Conservation (phyloP, 805 yeast genomes). For the Teunomyces stri region DNA sequence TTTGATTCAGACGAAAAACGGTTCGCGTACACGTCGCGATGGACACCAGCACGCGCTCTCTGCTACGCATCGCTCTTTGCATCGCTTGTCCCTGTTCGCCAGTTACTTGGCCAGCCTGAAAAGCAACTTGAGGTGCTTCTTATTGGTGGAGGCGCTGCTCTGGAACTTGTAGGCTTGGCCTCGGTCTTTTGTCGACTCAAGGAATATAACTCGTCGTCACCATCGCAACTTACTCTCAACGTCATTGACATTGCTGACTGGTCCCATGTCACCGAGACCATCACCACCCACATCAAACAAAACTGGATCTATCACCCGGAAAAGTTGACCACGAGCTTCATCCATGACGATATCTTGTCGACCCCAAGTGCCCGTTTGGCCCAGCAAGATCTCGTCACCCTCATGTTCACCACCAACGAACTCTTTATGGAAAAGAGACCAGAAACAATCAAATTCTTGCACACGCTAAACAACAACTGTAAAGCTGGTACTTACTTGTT, state of each 20-base stretch:
- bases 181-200: slow-evolving; percentile 51
- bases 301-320: slow-evolving; percentile 51
- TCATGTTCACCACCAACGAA: slow-evolving; percentile 85
- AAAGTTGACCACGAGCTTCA: slow-evolving; percentile 27
- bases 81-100: slow-evolving; percentile 42
- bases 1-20: slow-evolving; percentile 63
- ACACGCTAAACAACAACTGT: slow-evolving; percentile 51
- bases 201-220: slow-evolving; percentile 29
- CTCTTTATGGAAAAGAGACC: slow-evolving; percentile 67
- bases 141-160: slow-evolving; percentile 90
- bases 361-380: slow-evolving; percentile 9
- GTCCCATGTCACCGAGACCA: slow-evolving; percentile 49
- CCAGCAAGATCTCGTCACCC: slow-evolving; percentile 53
- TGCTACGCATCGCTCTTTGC: slow-evolving; percentile 69
- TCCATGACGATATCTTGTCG: slow-evolving; percentile 30
- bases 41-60: slow-evolving; percentile 83
- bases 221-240: slow-evolving; percentile 42
- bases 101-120: slow-evolving; percentile 32
- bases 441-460: slow-evolving; percentile 58
- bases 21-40: slow-evolving; percentile 74
- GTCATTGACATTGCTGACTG: slow-evolving; percentile 81
- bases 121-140: slow-evolving; percentile 46
- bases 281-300: slow-evolving; percentile 42
- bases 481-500: slow-evolving; percentile 56
- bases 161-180: slow-evolving; percentile 67